These are phyloP conservation scores for Candida succiphila DNA, from an alignment of 805 yeast genomes.

Conservation along the genomic window DNA sequence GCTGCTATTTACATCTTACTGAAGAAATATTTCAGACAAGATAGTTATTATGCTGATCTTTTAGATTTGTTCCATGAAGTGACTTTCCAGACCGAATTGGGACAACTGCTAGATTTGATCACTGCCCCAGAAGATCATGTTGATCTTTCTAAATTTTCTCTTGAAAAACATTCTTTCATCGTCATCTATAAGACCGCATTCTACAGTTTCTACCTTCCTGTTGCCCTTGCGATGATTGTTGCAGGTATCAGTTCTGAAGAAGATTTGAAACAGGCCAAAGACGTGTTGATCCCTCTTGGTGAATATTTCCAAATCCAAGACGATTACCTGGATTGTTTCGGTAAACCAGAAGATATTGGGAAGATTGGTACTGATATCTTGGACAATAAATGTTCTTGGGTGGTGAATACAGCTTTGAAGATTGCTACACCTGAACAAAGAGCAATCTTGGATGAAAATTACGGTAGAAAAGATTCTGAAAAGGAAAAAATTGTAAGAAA, in stretches of 20 bases:
- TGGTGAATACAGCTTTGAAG: constrained; percentile 84
- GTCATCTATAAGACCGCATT: constrained; percentile 96
- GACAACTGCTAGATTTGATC: constrained; percentile 89
- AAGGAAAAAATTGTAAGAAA: constrained; percentile 65
- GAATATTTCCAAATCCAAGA: constrained; percentile 99
- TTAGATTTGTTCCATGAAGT: constrained; percentile 94
- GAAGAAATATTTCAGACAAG: constrained; percentile 80
- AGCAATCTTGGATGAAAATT: constrained; percentile 70
- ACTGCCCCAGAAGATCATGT: constrained; percentile 97
- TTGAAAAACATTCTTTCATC: constrained; percentile 87
- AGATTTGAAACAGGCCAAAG: constrained; percentile 82
- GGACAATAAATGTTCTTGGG: constrained; percentile 98
- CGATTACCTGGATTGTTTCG: constrained; percentile 93
- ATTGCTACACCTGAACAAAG: constrained; percentile 77
- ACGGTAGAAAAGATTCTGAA: constrained; percentile 70
- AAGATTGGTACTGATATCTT: constrained; percentile 97
- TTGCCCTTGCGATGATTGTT: constrained; percentile 91
- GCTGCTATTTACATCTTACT: constrained; percentile 84
- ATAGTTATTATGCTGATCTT: constrained; percentile 77
- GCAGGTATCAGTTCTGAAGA: constrained; percentile 63
- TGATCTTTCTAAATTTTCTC: constrained; percentile 77
- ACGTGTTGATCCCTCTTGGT: constrained; percentile 87
- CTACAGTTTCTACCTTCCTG: constrained; percentile 95
- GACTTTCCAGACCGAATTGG: constrained; percentile 95
- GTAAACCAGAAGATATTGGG: constrained; percentile 95